Conservation (phyloP, 1,139 yeast species). For the Magnusiomyces fungicola region DNA sequence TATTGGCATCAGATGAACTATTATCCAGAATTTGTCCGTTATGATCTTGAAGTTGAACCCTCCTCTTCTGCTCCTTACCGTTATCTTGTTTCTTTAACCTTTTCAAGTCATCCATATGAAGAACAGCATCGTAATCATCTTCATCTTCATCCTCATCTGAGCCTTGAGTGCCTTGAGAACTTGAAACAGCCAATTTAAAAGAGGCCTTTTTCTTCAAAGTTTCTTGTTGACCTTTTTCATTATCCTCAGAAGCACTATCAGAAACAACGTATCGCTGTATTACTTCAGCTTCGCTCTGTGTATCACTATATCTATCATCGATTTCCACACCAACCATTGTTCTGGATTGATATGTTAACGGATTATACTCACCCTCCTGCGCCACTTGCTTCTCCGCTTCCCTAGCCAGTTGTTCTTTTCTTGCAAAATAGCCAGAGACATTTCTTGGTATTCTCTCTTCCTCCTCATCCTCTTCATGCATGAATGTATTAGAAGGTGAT, state of each 20-base stretch:
- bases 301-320: constrained; percentile 4
- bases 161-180: no score
- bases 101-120: constrained; percentile 3
- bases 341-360: constrained; percentile 6
- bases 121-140: background rate
- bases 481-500: constrained; percentile 16
- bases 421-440: background rate
- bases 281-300: background rate
- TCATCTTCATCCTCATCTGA: constrained; percentile 1
- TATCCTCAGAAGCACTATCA: background rate
- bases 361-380: constrained; percentile 12
- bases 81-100: background rate
- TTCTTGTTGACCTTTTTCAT: background rate
- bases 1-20: no score
- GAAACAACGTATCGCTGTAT: background rate
- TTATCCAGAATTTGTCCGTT: no score
- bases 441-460: background rate
- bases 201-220: no score
- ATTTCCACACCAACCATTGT: constrained; percentile 7
- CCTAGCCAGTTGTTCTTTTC: constrained; percentile 6
- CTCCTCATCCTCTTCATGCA: constrained; percentile 8
- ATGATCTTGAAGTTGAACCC: no score
- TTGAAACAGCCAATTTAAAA: background rate
- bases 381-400: background rate
- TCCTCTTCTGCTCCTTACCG: background rate